Percentiles rank a stretch among this genome's conserved stretches.
These are phyloP conservation scores for Zygosaccharomyces pseudobailii DNA, from an alignment of 1,139 yeast genomes.

Conservation along the genomic window DNA sequence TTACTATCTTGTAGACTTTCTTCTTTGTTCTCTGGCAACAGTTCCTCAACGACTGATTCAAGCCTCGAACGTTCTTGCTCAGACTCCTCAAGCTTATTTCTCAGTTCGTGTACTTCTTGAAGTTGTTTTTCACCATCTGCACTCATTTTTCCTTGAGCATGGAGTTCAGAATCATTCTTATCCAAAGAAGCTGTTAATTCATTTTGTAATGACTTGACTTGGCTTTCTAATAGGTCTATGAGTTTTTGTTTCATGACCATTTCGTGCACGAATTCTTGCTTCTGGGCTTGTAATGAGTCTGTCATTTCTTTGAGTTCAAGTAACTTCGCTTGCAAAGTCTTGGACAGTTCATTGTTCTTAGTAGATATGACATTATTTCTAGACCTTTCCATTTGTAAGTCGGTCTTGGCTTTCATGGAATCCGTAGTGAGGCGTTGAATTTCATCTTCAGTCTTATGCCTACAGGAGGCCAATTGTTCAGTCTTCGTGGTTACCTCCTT, in stretches of 20 bases:
- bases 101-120: conserved; percentile 37
- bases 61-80: conserved; percentile 45
- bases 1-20: not conserved
- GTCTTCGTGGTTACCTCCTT: conserved; percentile 24
- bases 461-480: conserved; percentile 36
- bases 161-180: conserved; percentile 20
- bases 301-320: conserved; percentile 45
- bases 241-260: conserved; percentile 60
- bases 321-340: conserved; percentile 21
- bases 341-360: conserved; percentile 15
- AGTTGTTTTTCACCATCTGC: conserved; percentile 16
- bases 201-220: conserved; percentile 42
- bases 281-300: conserved; percentile 43
- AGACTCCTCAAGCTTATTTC: conserved; percentile 44
- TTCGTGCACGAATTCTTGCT: conserved; percentile 57
- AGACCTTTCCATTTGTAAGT: conserved; percentile 14
- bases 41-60: conserved; percentile 41
- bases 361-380: conserved; percentile 11
- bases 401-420: conserved; percentile 9
- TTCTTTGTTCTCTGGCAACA: conserved; percentile 43
- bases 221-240: conserved; percentile 53
- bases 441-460: conserved; percentile 39
- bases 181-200: conserved; percentile 35
- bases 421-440: conserved; percentile 33
- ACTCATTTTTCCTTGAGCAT: conserved; percentile 41